Base-by-base conservation (phyloP, 345 rosid species). In the Laguncularia racemosa region DNA sequence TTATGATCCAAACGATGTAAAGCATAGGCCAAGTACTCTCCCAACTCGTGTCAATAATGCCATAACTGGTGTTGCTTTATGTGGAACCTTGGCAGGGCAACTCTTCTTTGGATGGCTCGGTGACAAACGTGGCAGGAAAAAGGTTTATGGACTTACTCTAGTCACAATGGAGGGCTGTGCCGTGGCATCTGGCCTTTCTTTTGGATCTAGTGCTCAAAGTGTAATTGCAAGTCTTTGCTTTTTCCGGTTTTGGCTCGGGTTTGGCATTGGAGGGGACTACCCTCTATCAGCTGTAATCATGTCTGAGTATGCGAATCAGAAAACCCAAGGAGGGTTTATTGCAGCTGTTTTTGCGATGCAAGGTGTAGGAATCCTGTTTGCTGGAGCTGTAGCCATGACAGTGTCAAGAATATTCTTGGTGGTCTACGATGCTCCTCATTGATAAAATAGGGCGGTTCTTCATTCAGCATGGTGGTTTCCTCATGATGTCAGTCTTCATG, bases 221-320 rank as follows among this genome's bases (percentile, higher is more conserved):
- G 85, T 79, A 33, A 58, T 83, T 16, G 73, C 65, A 5, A 70
- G 74, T 21, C 84, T 88, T 14, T 88, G 96, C 68, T 88, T 84
- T 83, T 88, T 88, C 64, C 78, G 96, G 44, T 84, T 84, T 72
- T 88, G 96, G 96, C 92, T 84, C 0, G 92, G 92, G 1, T 84
- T 84, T 12, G 92, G 96, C 21, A 88, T 88, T 16, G 92, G 96
- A 17, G 96, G 96, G 4, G 92, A 88, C 66, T 88, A 88, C 55
- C 96, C 96, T 0, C 89, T 88, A 20, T 88, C 96, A 0, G 88
- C 92, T 4, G 85, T 81, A 19, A 83, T 88, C 47, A 88, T 88
- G 92, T 88, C 92, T 0, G 92, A 88, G 61, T 88, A 88, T 28
- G 82, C 89, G 46, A 83, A 73, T 67, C 80, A 78, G 54, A 78